Evolutionary conservation across 2,329 filamentous ascomycete species (phyloP).

Genomic region (Xylariaceae sp.): DNA sequence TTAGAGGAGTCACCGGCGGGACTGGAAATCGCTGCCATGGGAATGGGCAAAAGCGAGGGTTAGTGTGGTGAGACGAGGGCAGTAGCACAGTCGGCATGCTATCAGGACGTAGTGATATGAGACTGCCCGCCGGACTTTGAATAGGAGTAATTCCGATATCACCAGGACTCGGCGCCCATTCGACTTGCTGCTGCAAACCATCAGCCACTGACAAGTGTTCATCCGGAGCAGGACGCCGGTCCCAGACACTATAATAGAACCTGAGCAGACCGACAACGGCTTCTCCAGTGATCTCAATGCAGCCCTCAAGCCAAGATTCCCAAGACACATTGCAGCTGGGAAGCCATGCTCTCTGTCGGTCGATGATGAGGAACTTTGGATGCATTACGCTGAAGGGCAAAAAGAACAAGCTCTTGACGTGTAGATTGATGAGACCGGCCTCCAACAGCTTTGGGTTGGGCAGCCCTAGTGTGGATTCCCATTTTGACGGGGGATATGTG

Average conservation of each 20-base stretch:
- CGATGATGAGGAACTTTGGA: conserved; percentile 73
- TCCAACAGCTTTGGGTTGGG: conserved; percentile 49
- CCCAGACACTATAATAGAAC: conserved; percentile 70
- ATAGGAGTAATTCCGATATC: conserved; percentile 18
- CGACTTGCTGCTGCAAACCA: background rate
- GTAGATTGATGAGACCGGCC: conserved; percentile 58
- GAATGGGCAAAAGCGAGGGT: conserved; percentile 57
- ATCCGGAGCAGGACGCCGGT: conserved; percentile 27
- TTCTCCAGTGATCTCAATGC: conserved; percentile 59
- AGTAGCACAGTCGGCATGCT: conserved; percentile 57
- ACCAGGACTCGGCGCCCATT: conserved; percentile 1
- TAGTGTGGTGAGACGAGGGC: conserved; percentile 67
- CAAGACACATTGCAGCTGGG: conserved; percentile 82
- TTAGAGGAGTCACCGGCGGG: conserved; percentile 62
- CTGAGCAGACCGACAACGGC: conserved; percentile 56
- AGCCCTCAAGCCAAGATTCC: conserved; percentile 83
- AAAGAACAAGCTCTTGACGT: conserved; percentile 73
- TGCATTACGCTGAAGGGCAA: conserved; percentile 82
- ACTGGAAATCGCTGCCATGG: conserved; percentile 46
- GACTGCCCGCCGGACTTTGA: conserved; percentile 23
- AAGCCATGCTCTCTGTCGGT: conserved; percentile 60
- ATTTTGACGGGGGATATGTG: conserved; percentile 54
- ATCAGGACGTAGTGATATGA: conserved; percentile 14
- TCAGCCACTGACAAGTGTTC: background rate
- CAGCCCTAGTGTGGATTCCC: conserved; percentile 58